A percentile compares a stretch with the other conserved stretches of the same genome.
These are phyloP conservation scores for Ceratobasidium sp. DNA, from an alignment of 1,284 basidiomycete genomes.

Conservation along the genomic window DNA sequence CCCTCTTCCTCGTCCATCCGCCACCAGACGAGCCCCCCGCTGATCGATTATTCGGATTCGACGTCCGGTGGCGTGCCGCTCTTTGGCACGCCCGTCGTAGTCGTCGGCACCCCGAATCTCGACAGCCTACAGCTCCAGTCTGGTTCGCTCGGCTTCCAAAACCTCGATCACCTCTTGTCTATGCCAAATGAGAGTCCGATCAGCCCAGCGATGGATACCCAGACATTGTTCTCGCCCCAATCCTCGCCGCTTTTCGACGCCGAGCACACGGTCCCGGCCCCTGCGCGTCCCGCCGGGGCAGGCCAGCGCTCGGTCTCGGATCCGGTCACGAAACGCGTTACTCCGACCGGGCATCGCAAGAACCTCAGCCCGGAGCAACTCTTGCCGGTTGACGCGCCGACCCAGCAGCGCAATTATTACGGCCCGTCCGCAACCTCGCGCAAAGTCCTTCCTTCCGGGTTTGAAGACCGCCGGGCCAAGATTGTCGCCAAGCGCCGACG, in stretches of 20 bases:
- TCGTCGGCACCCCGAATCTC: slow-evolving; percentile 21
- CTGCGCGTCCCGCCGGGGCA: background rate
- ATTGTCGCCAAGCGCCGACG: slow-evolving; percentile 49
- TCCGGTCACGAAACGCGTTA: slow-evolving; percentile 57
- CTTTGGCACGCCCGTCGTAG: slow-evolving; percentile 20
- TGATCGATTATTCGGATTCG: slow-evolving; percentile 18
- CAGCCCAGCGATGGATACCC: slow-evolving; percentile 33
- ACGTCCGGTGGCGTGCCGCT: slow-evolving; percentile 7
- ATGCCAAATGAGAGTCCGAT: slow-evolving; percentile 21
- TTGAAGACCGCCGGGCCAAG: slow-evolving; percentile 50
- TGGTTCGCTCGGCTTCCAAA: slow-evolving; percentile 20
- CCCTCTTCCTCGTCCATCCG: slow-evolving; percentile 27
- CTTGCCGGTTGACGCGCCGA: slow-evolving; percentile 64
- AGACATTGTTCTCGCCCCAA: slow-evolving; percentile 17
- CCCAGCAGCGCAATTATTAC: slow-evolving; percentile 63
- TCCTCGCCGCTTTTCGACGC: slow-evolving; percentile 15
- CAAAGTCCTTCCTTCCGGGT: slow-evolving; percentile 62
- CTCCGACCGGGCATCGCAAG: slow-evolving; percentile 59
- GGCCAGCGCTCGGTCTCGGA: slow-evolving; percentile 46
- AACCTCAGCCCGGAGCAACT: slow-evolving; percentile 61
- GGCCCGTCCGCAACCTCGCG: slow-evolving; percentile 65
- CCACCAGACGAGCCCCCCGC: slow-evolving; percentile 37
- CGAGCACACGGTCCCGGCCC: background rate
- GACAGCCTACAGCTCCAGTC: slow-evolving; percentile 24
- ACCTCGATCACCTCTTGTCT: slow-evolving; percentile 6